Conservation (phyloP, 2,329 filamentous ascomycete species). For the Hypomyces perniciosus region DNA sequence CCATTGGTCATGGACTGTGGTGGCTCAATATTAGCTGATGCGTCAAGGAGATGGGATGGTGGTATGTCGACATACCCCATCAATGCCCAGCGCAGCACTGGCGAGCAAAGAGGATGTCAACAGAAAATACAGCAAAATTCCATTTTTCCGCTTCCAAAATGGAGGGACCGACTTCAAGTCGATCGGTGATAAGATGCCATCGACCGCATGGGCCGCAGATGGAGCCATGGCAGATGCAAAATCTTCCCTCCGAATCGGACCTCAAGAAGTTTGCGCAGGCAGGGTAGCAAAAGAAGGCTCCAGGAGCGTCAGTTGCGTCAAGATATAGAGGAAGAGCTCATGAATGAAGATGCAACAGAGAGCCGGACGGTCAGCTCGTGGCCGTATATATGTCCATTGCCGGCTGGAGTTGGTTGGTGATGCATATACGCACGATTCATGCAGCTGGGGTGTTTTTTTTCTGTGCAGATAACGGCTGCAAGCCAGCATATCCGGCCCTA, state of each 20-base stretch:
- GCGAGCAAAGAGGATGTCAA: constrained; percentile 37
- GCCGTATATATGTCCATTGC: too few species aligned
- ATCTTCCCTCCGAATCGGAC: background rate
- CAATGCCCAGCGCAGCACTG: constrained; percentile 36
- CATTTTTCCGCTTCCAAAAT: constrained; percentile 35
- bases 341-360: too few species aligned
- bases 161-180: constrained; percentile 26
- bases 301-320: too few species aligned
- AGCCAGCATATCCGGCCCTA: background rate
- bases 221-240: constrained; percentile 24
- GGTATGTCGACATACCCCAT: constrained; percentile 28
- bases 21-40: background rate
- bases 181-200: constrained; percentile 26
- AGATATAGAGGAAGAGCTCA: too few species aligned
- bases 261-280: too few species aligned
- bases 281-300: too few species aligned
- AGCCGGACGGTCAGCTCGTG: too few species aligned
- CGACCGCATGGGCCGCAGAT: constrained; percentile 24
- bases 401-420: too few species aligned
- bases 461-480: background rate
- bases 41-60: background rate
- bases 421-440: too few species aligned
- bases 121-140: constrained; percentile 36
- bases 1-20: constrained; percentile 34
- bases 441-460: too few species aligned